Base-by-base conservation (phyloP, 495 filamentous ascomycete species). In the Aspergillus taichungensis region DNA sequence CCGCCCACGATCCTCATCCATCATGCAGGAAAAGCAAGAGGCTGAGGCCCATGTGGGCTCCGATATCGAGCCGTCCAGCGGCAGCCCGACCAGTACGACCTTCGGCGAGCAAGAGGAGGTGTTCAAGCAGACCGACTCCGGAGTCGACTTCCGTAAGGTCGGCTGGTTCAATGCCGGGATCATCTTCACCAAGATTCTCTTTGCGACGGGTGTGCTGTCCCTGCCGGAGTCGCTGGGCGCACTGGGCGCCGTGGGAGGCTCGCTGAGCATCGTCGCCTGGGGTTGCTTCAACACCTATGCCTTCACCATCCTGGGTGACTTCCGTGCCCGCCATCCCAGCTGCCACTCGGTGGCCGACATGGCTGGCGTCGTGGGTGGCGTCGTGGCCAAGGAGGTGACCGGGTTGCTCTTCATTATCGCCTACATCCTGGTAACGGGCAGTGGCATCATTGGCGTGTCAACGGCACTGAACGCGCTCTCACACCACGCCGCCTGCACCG, bases 321-420 rank as follows among this genome's bases (percentile, higher is more conserved):
- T 64, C 37, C 61, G 61, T 45, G 57, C 55, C 38, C 37, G 40
- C 13, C 49, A 64, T 30, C 63, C 61, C 1, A 60, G 62, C 13
- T 73, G 68, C 38, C 56, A 63, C 43, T 58, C 54, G 49, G 81
- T 88, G 47, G 78, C 80, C 30, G 84, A 90, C 53, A 84, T 77
- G 30, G 79, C 79, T 9, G 58, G 74, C 10, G 62, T 90, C 33
- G 72, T 88, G 35, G 74, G 78, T 52, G 83, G 81, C 3, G 65
- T 53, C 8, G 53, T 77, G 13, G 76, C 57, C 13, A 64, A 61
- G 7, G 60, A 63, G 47, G 12, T 73, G 2, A 55, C 62, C 3
- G 72, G 70, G 0, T 42, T 57, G 1, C 40, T 73, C 6, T 74
- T 74, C 50, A 59, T 68, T 6, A 39, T 73, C n/a, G 63, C 64